Conservation (phyloP, 495 filamentous ascomycete species). For the Trichoderma reesei region DNA sequence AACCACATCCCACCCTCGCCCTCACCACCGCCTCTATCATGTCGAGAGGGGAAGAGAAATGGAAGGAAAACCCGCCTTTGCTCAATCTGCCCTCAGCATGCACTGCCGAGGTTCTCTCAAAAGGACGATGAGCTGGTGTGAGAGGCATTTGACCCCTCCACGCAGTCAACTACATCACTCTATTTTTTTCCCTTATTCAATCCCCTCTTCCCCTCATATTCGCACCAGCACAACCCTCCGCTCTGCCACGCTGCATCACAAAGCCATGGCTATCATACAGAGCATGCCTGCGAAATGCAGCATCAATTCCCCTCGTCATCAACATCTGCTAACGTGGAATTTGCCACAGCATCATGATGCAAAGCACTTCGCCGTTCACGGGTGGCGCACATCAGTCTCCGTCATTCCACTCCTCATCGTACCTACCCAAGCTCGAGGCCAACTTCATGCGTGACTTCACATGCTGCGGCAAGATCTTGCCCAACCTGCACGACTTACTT, state of each 20-base stretch:
- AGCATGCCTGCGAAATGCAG: background rate
- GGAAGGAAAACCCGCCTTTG: too few species aligned
- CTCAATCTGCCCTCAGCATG: background rate
- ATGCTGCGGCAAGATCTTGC: conserved; percentile 80
- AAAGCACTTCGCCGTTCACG: conserved; percentile 80
- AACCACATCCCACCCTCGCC: background rate
- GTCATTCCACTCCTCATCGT: conserved; percentile 94
- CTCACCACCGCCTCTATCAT: background rate
- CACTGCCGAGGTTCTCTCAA: too few species aligned
- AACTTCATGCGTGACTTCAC: conserved; percentile 94
- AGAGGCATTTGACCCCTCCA: conserved; percentile 1
- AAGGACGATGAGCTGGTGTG: background rate
- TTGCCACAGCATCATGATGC: conserved; percentile 76
- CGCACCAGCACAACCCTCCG: background rate
- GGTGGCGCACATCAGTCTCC: conserved; percentile 68
- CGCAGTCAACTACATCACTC: background rate
- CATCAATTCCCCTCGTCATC: too few species aligned
- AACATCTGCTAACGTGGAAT: conserved; percentile 17
- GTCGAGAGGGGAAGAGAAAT: too few species aligned
- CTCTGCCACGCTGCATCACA: background rate
- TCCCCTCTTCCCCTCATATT: background rate
- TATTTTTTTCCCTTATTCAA: background rate
- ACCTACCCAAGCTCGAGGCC: conserved; percentile 93
- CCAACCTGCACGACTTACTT: conserved; percentile 85
- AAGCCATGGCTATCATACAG: background rate